Conservation (phyloP, 2,329 filamentous ascomycete genomes). For the Aspergillus versicolor region DNA sequence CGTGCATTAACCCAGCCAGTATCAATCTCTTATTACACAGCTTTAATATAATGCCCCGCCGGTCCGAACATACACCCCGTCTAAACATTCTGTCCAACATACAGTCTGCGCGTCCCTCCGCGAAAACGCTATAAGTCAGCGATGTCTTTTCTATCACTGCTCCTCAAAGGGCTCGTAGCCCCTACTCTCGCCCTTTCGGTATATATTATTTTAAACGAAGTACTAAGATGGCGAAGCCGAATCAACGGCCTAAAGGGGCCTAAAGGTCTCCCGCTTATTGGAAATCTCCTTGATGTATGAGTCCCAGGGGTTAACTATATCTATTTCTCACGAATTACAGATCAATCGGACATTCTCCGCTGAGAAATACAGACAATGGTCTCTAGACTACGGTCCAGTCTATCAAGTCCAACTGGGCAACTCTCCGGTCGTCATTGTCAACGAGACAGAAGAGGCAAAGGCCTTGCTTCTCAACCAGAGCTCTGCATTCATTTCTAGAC, state of each 20-base stretch:
- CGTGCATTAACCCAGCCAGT: no score
- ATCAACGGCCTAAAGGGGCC: neutral
- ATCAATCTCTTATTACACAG: no score
- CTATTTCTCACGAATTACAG: neutral
- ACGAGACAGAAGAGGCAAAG: neutral
- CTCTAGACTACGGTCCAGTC: neutral
- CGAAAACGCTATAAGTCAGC: neutral
- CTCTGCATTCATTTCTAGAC: neutral
- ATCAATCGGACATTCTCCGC: neutral
- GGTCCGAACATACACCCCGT: neutral
- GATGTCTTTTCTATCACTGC: neutral
- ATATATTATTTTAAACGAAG: neutral
- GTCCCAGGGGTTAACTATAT: neutral
- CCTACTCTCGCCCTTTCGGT: neutral
- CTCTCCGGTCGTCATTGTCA: neutral
- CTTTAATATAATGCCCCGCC: neutral
- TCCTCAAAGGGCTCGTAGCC: neutral
- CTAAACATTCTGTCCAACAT: no score
- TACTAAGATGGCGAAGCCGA: neutral
- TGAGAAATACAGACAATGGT: neutral
- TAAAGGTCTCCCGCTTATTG: neutral
- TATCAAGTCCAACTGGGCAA: neutral
- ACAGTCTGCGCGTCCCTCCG: no score
- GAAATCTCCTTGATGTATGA: neutral
- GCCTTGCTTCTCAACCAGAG: neutral